These are phyloP conservation scores for Pyrenophora graminea DNA, from an alignment of 2,329 filamentous ascomycete genomes.

Conservation along the genomic window DNA sequence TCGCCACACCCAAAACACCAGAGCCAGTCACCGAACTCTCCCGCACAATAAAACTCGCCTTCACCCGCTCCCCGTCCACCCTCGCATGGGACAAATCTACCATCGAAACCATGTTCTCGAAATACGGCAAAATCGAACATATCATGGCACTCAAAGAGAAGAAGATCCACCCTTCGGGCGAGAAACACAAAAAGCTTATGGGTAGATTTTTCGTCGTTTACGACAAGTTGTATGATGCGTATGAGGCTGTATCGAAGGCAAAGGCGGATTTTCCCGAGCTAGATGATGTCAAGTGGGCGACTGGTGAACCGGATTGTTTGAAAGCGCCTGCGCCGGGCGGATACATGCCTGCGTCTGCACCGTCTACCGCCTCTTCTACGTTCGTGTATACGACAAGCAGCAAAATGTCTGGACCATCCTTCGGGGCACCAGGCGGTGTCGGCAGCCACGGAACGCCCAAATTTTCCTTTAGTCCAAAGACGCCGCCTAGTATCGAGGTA, in stretches of 20 bases:
- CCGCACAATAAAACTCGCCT: slow-evolving; percentile 62
- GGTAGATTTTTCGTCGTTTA: slow-evolving; percentile 62
- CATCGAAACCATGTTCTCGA: slow-evolving; percentile 54
- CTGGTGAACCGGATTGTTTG: slow-evolving; percentile 54
- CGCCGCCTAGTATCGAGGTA: too few species aligned
- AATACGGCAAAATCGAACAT: slow-evolving; percentile 63
- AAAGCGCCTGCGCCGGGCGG: not conserved
- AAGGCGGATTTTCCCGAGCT: slow-evolving; percentile 54
- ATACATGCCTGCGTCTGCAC: too few species aligned
- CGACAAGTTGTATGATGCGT: slow-evolving; percentile 61
- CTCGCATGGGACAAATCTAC: slow-evolving; percentile 52
- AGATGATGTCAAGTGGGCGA: slow-evolving; percentile 61
- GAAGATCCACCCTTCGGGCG: slow-evolving; percentile 54
- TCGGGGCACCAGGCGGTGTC: too few species aligned
- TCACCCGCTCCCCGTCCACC: slow-evolving; percentile 27
- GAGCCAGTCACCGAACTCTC: slow-evolving; percentile 57
- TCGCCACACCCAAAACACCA: slow-evolving; percentile 17
- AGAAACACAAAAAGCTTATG: slow-evolving; percentile 56
- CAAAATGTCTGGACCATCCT: too few species aligned
- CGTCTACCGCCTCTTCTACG: too few species aligned
- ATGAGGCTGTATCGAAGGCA: slow-evolving; percentile 60
- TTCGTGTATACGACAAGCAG: too few species aligned
- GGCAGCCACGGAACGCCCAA: too few species aligned
- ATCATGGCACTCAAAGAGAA: slow-evolving; percentile 61
- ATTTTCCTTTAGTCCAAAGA: too few species aligned